Percentiles rank a stretch among this genome's conserved stretches.
Conservation (phyloP, 164 flowering plant species). For the Pachysandra terminalis region DNA sequence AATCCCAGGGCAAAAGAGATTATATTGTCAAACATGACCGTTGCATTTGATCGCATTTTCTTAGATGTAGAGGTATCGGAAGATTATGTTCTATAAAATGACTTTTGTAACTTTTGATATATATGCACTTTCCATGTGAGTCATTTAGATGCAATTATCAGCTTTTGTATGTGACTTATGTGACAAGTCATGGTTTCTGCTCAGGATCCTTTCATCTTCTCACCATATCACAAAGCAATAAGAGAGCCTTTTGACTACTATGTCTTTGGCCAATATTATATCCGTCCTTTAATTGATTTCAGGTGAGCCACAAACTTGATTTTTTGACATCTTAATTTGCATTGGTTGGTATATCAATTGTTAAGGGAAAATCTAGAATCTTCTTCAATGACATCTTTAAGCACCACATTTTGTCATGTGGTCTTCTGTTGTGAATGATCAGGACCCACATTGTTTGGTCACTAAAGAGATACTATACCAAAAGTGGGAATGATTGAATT, state of each 20-base stretch:
- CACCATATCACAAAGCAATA: slow-evolving; percentile 75
- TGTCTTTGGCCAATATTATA: slow-evolving; percentile 82
- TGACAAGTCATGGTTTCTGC: slow-evolving; percentile 16
- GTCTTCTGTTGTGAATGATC: too few species aligned
- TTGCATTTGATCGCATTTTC: slow-evolving; percentile 66
- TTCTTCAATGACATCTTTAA: too few species aligned
- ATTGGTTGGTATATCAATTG: too few species aligned
- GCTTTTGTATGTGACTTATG: slow-evolving; percentile 13
- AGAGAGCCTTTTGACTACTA: slow-evolving; percentile 95
- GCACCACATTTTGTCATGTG: too few species aligned
- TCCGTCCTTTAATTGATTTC: slow-evolving; percentile 84
- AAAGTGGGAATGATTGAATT: too few species aligned
- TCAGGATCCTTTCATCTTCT: slow-evolving; percentile 82
- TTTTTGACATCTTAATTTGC: background rate
- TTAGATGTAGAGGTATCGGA: slow-evolving; percentile 68
- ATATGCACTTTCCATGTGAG: background rate
- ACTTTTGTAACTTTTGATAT: background rate
- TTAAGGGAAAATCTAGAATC: too few species aligned
- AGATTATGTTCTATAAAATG: slow-evolving; percentile 1
- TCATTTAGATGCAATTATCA: background rate
- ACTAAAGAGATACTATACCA: too few species aligned
- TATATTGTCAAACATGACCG: slow-evolving; percentile 69
- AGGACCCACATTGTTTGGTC: too few species aligned
- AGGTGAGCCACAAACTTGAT: slow-evolving; percentile 39
- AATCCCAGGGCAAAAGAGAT: too few species aligned